Percentiles rank a stretch among this genome's conserved stretches.
Evolutionary conservation across 2,329 filamentous ascomycete genomes (phyloP).

Genomic region (Xylariaceae sp.): DNA sequence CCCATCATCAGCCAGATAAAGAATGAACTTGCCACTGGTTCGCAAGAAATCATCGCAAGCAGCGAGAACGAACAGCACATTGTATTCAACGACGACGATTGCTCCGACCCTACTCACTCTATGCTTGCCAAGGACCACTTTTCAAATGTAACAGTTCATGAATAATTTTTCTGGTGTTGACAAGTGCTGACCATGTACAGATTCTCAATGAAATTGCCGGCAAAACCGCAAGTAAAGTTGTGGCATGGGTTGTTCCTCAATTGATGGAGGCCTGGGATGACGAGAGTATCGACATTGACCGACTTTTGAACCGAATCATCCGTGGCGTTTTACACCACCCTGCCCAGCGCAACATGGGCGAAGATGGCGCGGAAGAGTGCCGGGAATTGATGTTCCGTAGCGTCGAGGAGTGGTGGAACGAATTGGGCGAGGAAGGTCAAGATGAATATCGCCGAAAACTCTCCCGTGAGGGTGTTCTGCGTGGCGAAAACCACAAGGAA

Average conservation of each 20-base stretch:
- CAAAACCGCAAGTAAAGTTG: conserved; percentile 68
- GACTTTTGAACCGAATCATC: conserved; percentile 70
- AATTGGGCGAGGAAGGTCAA: conserved; percentile 56
- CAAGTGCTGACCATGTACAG: conserved; percentile 30
- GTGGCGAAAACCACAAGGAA: conserved; percentile 79
- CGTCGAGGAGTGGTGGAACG: conserved; percentile 76
- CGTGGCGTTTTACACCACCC: conserved; percentile 83
- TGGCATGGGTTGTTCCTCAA: conserved; percentile 84
- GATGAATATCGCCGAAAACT: conserved; percentile 68
- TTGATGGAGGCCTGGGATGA: conserved; percentile 85
- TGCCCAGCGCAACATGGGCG: conserved; percentile 63
- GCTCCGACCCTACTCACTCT: conserved; percentile 80
- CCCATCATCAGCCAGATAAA: conserved; percentile 85
- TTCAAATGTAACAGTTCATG: conserved; percentile 56
- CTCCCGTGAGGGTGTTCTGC: conserved; percentile 68
- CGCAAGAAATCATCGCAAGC: conserved; percentile 79
- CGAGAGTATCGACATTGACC: conserved; percentile 61
- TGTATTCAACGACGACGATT: conserved; percentile 75
- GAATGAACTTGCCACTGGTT: conserved; percentile 77
- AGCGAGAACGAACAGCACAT: conserved; percentile 78
- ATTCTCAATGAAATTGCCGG: conserved; percentile 85
- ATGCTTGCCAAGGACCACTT: conserved; percentile 98
- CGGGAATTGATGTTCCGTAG: conserved; percentile 72
- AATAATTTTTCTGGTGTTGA: not conserved
- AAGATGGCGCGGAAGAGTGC: conserved; percentile 66